A percentile compares a stretch with the other conserved stretches of the same genome.
Evolutionary conservation across 345 rosid species (phyloP).

Genomic region (Camelina hispida): DNA sequence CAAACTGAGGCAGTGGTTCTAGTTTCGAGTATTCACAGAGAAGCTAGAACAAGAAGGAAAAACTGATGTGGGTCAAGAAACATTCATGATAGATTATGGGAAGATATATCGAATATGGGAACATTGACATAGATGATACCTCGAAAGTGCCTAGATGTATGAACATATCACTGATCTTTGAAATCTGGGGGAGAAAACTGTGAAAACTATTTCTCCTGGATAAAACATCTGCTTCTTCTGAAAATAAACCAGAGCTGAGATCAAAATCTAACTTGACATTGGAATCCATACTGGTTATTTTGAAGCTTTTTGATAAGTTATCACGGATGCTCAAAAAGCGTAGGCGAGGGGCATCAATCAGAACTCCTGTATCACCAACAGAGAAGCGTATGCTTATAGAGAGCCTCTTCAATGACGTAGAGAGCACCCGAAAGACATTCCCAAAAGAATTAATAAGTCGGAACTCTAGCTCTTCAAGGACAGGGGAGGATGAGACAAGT

Average conservation of each 20-base stretch:
- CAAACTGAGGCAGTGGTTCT: not conserved
- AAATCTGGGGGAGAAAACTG: not conserved
- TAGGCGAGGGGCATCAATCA: conserved; percentile 11
- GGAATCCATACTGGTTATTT: not conserved
- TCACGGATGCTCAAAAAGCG: not conserved
- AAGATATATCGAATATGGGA: not conserved
- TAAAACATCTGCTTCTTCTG: not conserved
- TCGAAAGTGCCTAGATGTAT: too few relatives aligned
- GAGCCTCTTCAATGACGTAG: not conserved
- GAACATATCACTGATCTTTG: not conserved
- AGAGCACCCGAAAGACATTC: not conserved
- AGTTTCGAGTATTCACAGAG: not conserved
- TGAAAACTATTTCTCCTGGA: not conserved
- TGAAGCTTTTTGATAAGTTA: not conserved
- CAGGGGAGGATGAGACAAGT: not conserved
- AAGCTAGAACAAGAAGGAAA: not conserved
- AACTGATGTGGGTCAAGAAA: not conserved
- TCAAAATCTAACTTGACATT: not conserved
- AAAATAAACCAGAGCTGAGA: not conserved
- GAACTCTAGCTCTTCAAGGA: not conserved
- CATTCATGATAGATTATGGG: not conserved
- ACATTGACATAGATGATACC: not conserved
- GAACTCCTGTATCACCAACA: too few relatives aligned
- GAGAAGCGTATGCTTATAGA: not conserved
- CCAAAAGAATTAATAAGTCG: not conserved